Percentiles rank a stretch among this genome's conserved stretches.
Evolutionary conservation across 2,329 filamentous ascomycete genomes (phyloP).

Genomic region (Elsinoe fawcettii): DNA sequence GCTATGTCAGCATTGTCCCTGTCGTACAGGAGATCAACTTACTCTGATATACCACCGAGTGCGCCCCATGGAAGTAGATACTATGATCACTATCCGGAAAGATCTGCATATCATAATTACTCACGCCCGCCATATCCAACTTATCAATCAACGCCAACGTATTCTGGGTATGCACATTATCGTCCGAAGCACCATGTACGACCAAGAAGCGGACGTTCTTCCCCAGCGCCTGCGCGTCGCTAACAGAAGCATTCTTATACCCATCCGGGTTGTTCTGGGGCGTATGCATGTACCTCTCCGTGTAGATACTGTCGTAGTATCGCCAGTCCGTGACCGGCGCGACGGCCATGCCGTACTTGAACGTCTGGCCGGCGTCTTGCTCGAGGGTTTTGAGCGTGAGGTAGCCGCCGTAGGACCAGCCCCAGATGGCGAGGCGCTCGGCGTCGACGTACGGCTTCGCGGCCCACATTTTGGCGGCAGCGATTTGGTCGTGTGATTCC

Average conservation of each 20-base stretch:
- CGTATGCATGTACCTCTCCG: conserved; percentile 94
- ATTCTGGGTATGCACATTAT: conserved; percentile 97
- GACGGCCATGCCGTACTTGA: conserved; percentile 95
- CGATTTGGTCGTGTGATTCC: conserved; percentile 87
- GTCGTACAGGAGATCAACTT: conserved; percentile 36
- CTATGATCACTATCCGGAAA: conserved; percentile 95
- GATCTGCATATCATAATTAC: conserved; percentile 94
- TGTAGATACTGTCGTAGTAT: conserved; percentile 89
- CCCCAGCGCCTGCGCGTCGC: conserved; percentile 63
- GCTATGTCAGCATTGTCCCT: conserved; percentile 17
- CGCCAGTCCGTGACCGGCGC: conserved; percentile 98
- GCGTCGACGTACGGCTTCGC: conserved; percentile 75
- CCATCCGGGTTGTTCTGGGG: conserved; percentile 73
- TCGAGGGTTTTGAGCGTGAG: conserved; percentile 92
- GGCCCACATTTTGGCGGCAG: conserved; percentile 76
- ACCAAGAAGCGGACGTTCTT: conserved; percentile 80
- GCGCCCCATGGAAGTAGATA: conserved; percentile 91
- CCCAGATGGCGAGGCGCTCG: conserved; percentile 84
- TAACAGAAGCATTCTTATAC: conserved; percentile 68
- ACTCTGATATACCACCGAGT: conserved; percentile 88
- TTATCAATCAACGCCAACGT: conserved; percentile 80
- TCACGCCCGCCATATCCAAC: conserved; percentile 68
- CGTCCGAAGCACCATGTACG: conserved; percentile 94
- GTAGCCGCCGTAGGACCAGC: conserved; percentile 96
- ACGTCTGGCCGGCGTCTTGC: conserved; percentile 78